Evolutionary conservation across 2,329 filamentous ascomycete genomes (phyloP), one percentile per base, ranked within the genome.

Genomic region (Leptographium wingfieldii): DNA sequence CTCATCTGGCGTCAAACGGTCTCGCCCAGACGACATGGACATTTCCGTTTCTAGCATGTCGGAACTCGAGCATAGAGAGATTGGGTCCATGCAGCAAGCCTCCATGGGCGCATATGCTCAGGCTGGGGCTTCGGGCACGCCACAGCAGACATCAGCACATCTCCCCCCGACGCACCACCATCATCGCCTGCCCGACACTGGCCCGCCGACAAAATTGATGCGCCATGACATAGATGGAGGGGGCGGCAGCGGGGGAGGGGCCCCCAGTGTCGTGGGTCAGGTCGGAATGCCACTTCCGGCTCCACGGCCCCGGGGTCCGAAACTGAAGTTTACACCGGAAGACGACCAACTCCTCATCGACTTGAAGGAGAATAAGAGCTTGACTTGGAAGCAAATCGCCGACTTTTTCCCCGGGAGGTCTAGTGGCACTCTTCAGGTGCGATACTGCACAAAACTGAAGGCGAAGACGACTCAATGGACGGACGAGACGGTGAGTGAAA

Each of bases 301-400:
- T 52, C 82, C 87, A 58, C 78, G 87, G 66, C 92, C 92, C 11
- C 84, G 88, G 62, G 90, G 90, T 3, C 91, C 91, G 7, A 96
- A 96, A 74, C 79, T 95, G 66, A 96, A 96, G 73, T 96, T 96
- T 69, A 96, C 91, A 0, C 85, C 89, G 11, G 91, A 95, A 71
- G 92, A 96, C 70, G 92, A 96, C 72, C 85, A 88, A 66, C 76
- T 95, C 55, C 78, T 96, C 59, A 86, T 96, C 60, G 89, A 95
- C 69, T 77, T 96, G 63, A 96, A 96, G 72, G 92, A 96, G 73
- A 92, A 94, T 69, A 95, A 94, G 73, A 92, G 90, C 69, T 77
- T 96, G 69, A 95, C 92, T 5, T 96, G 92, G 92, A 96, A 95
- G 74, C 92, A 96, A 77, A 96, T 96, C 68, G 90, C 91, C 60